Percentiles rank a stretch among this genome's conserved stretches.
These are phyloP conservation scores for Blastobotrys chiropterorum DNA, from an alignment of 805 yeast species.

Conservation along the genomic window DNA sequence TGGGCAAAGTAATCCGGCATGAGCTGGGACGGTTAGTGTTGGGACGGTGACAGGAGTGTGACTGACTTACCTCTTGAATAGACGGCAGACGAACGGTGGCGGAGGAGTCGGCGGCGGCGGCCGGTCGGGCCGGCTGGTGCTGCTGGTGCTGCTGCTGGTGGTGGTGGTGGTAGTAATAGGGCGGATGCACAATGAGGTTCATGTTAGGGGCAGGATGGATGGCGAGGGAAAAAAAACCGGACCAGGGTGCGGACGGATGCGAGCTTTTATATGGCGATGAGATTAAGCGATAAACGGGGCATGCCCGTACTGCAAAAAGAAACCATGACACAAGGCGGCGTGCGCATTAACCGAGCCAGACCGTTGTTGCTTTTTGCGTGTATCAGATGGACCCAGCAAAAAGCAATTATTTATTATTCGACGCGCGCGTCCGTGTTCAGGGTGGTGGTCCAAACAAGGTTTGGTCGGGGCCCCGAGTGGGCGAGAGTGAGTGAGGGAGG, in stretches of 20 bases:
- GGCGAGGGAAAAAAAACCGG: neutral
- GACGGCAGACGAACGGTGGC: conserved; percentile 14
- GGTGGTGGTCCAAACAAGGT: neutral
- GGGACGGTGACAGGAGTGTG: neutral
- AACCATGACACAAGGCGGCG: neutral
- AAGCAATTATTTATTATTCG: neutral
- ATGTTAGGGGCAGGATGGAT: neutral
- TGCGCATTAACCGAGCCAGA: neutral
- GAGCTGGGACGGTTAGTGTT: neutral
- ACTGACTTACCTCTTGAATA: conserved; percentile 13
- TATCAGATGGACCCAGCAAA: neutral
- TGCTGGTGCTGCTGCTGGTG: too few species aligned
- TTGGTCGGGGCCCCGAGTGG: too few species aligned
- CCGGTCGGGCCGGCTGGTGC: neutral
- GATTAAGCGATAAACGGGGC: neutral
- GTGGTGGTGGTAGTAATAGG: neutral
- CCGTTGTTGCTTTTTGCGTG: neutral
- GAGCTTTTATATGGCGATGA: neutral
- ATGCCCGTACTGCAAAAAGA: neutral
- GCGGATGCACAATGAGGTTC: neutral
- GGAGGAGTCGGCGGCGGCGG: conserved; percentile 4
- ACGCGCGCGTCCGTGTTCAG: neutral
- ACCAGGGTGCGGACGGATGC: neutral
- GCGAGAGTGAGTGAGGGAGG: too few species aligned
- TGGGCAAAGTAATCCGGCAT: conserved; percentile 5